A percentile compares a stretch with the other conserved stretches of the same genome.
Evolutionary conservation across 768 basidiomycete genomes (phyloP).

Genomic region (Brasilioporus rufonigricans): DNA sequence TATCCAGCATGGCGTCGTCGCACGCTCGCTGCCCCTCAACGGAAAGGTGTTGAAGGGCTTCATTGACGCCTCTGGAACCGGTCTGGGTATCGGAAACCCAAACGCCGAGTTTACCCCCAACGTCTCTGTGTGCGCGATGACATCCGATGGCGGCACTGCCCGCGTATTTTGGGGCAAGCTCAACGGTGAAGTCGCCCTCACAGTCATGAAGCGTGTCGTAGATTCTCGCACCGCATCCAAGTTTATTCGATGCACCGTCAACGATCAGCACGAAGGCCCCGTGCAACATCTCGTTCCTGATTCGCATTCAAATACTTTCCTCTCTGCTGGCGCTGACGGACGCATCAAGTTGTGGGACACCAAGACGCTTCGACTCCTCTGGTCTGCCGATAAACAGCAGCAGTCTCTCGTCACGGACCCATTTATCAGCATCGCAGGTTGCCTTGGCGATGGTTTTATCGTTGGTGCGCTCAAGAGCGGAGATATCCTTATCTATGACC

Average conservation of each 20-base stretch:
- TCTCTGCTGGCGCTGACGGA: constrained; percentile 63
- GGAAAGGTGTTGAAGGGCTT: constrained; percentile 71
- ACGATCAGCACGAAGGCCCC: constrained; percentile 61
- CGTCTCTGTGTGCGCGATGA: constrained; percentile 54
- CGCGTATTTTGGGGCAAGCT: constrained; percentile 73
- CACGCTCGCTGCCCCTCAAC: constrained; percentile 68
- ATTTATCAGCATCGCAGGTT: constrained; percentile 48
- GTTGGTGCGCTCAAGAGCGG: constrained; percentile 57
- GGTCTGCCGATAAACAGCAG: constrained; percentile 51
- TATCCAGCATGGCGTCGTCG: constrained; percentile 64
- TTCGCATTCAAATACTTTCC: constrained; percentile 32
- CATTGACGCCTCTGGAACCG: constrained; percentile 60
- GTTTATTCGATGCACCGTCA: constrained; percentile 46
- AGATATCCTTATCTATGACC: constrained; percentile 53
- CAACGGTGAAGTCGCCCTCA: constrained; percentile 65
- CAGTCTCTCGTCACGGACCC: constrained; percentile 43
- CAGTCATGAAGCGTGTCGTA: constrained; percentile 56
- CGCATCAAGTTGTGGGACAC: constrained; percentile 73
- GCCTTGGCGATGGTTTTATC: constrained; percentile 42
- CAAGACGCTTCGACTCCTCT: constrained; percentile 51
- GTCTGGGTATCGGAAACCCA: constrained; percentile 66
- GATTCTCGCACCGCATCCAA: constrained; percentile 47
- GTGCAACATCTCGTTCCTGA: constrained; percentile 60
- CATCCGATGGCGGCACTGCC: constrained; percentile 63
- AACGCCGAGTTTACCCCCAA: constrained; percentile 73